Evolutionary conservation across 1,139 yeast species (phyloP), one percentile per base, ranked within the genome.

Genomic region (Kodamaea ohmeri): DNA sequence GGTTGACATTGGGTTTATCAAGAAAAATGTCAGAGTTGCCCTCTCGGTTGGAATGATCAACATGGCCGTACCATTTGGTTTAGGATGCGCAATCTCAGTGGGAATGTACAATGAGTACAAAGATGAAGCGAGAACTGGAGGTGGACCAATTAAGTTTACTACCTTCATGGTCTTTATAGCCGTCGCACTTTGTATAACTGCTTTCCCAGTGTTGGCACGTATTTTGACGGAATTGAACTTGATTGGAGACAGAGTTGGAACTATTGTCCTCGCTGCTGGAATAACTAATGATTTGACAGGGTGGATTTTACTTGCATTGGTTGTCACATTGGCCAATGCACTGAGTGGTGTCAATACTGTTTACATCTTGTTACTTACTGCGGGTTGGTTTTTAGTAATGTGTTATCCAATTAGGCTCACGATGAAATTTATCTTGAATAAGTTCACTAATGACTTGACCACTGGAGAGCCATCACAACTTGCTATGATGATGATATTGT

Each of bases 121-220:
- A 15, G 49, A 57, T 19, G 49, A 42, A 19, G 68, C 57, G 13
- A 52, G 54, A 2, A 48, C 47, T 6, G 40, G 52, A 22, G 58
- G 57, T 3, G 56, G 56, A 5, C 34, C 19, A 8, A 67, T 79
- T 30, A 63, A 76, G 40, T 83, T 82, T 53, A 80, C 88, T n/a
- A 81, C 87, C 0, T 83, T 73, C 49, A 78, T 81, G 80, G 83
- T 83, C 12, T 84, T 83, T 47, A 79, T 83, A 36, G 89, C 90
- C 3, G 88, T 83, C 14, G 90, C 95, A 2, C 71, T 83, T 67
- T 78, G 90, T 46, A 83, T 85, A 47, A 85, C 95, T 1, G 95
- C 94, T 0, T 80, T 85, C 59, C 95, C 95, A 0, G 95, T 85
- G 6, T 64, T 85, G 47, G 90, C 87, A 1, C 77, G 94, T 55